These are phyloP conservation scores for Schizopora paradoxa DNA, from an alignment of 1,284 basidiomycete genomes.

Conservation along the genomic window DNA sequence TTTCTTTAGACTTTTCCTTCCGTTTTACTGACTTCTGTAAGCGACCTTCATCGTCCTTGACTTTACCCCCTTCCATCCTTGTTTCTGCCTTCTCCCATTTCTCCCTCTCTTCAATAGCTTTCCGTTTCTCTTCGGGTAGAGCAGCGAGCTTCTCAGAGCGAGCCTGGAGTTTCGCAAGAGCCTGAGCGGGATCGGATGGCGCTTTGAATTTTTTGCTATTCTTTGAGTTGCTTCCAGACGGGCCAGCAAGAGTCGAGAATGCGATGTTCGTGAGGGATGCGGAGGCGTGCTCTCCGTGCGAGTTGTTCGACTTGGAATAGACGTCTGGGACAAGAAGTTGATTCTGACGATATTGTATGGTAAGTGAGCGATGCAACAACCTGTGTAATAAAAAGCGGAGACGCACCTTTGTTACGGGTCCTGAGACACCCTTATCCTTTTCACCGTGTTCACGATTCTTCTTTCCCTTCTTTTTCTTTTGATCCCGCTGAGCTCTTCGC, in stretches of 20 bases:
- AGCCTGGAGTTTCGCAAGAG: slow-evolving; percentile 71
- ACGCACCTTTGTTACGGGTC: slow-evolving; percentile 48
- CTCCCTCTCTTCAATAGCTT: slow-evolving; percentile 70
- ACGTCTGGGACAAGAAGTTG: slow-evolving; percentile 68
- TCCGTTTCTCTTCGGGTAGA: slow-evolving; percentile 76
- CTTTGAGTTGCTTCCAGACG: slow-evolving; percentile 37
- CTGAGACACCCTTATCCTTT: slow-evolving; percentile 39
- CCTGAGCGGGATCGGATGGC: slow-evolving; percentile 76
- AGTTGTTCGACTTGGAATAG: slow-evolving; percentile 27
- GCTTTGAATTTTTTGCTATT: slow-evolving; percentile 57
- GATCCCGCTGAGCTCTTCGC: slow-evolving; percentile 66
- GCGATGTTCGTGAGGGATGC: slow-evolving; percentile 55
- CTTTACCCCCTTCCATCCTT: slow-evolving; percentile 80
- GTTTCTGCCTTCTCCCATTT: slow-evolving; percentile 86
- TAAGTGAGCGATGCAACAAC: slow-evolving; percentile 6
- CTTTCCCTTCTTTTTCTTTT: slow-evolving; percentile 81
- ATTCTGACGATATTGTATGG: slow-evolving; percentile 38
- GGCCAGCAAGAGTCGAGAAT: slow-evolving; percentile 69
- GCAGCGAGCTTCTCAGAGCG: slow-evolving; percentile 69
- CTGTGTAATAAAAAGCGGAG: too few relatives aligned
- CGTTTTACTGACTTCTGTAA: slow-evolving; percentile 89
- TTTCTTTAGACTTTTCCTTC: slow-evolving; percentile 82
- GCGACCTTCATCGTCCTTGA: slow-evolving; percentile 74
- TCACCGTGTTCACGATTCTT: slow-evolving; percentile 53
- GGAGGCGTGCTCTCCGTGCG: slow-evolving; percentile 31